phyloP scores from a whole-genome alignment of 495 filamentous ascomycete species.

The Penicillium daleae region DNA sequence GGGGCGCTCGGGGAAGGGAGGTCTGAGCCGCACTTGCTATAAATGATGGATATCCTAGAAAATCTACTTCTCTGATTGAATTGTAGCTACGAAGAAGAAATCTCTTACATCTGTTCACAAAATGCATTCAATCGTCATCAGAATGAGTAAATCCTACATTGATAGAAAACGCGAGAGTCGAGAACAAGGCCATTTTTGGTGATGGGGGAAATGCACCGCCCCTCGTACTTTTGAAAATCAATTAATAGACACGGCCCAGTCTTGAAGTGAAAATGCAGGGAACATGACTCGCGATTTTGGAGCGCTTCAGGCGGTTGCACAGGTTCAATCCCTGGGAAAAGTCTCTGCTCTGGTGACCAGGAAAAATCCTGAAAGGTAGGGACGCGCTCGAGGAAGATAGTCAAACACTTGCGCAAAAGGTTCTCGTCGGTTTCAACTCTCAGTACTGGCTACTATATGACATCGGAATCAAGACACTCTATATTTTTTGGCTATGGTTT shows the following conservation, averaged over 20 bases:
- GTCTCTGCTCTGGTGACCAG: background rate
- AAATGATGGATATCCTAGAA: background rate
- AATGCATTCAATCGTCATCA: background rate
- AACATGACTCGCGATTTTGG: background rate
- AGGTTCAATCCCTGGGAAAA: background rate
- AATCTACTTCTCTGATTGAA: background rate
- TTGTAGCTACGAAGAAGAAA: background rate
- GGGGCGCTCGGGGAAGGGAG: background rate
- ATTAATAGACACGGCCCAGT: background rate
- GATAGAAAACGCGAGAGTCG: background rate
- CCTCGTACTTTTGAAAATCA: background rate
- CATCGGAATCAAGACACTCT: background rate
- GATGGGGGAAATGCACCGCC: background rate
- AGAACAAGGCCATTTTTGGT: background rate
- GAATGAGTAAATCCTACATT: background rate
- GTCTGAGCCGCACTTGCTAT: background rate
- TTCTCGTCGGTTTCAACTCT: background rate
- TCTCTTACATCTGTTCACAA: background rate
- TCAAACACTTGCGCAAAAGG: too few relatives aligned
- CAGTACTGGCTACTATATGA: background rate
- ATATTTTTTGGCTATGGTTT: background rate
- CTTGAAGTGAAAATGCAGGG: background rate
- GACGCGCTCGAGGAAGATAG: background rate
- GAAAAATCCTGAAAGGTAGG: background rate
- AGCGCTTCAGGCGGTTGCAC: background rate